Conservation (phyloP, 164 flowering plant genomes). For the Warburgia ugandensis region DNA sequence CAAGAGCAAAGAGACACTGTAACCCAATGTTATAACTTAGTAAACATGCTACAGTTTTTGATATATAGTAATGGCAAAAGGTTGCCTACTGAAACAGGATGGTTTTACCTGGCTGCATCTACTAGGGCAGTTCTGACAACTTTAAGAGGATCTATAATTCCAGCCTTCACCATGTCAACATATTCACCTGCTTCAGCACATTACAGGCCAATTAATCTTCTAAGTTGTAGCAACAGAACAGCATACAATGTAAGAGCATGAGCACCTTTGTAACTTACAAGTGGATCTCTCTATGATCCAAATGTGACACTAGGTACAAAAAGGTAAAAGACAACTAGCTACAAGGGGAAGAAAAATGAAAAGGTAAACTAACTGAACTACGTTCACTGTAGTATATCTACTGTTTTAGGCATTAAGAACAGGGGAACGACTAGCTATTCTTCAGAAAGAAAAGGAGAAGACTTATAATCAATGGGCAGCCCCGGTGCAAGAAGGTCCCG, state of each 20-base stretch:
- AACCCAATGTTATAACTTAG: constrained; percentile 10
- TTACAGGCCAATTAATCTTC: background rate
- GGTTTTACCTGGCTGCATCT: constrained; percentile 82
- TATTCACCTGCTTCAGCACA: constrained; percentile 48
- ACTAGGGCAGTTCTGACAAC: constrained; percentile 78
- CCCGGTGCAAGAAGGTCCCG: no score
- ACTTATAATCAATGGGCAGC: no score
- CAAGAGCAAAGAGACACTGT: constrained; percentile 71
- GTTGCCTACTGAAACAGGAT: background rate
- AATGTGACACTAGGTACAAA: no score
- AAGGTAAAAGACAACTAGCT: no score
- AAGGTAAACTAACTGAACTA: no score
- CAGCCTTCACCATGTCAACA: constrained; percentile 83
- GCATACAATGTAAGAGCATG: background rate
- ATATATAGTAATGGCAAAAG: background rate
- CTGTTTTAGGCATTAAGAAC: no score
- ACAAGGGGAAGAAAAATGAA: no score
- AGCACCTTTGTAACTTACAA: no score
- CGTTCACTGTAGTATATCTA: no score
- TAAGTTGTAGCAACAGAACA: background rate
- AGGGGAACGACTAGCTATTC: no score
- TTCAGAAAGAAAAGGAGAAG: no score
- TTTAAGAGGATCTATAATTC: constrained; percentile 90
- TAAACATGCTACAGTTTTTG: background rate
- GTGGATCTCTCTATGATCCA: no score